Base-by-base conservation (phyloP, 805 yeast genomes). In the Barnettozyma pratensis region DNA sequence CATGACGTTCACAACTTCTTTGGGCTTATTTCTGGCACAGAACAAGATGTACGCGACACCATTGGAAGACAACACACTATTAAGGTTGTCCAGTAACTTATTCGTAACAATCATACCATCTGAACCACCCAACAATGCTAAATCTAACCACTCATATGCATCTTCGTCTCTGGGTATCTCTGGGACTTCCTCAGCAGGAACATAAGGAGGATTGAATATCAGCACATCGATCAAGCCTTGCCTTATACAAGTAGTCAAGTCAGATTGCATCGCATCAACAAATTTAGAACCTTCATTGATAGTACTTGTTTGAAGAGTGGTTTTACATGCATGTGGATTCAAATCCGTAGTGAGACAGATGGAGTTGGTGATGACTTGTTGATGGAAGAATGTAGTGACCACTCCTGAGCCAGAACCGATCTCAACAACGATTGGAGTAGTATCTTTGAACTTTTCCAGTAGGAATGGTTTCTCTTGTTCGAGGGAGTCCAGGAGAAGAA, bases 141-240 rank as follows among this genome's bases (percentile, higher is more conserved):
- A 67, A 62, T 92, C 97, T 0, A 94, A 71, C 97, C 97, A 90
- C 12, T 72, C 70, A 31, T 75, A 73, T 19, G 78, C 81, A 8
- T 73, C 77, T 4, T 71, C 73, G 0, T 54, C 56, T 0, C 49
- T 51, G 0, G 94, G 94, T 1, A 77, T 55, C 0, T 54, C 60
- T 0, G 98, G 97, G 0, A 88, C 85, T 0, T 59, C 61, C 50
- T 82, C 90, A 1, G 92, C 87, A 0, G 99, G 99, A 1, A 94
- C 99, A 62, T 94, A 94, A 0, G 99, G 99, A 0, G 99, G 99
- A 60, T 94, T 94, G 67, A 94, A 94, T 1, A 94, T 72, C 26
- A 94, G 68, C 1, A 92, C 49, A 59, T 94, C 98, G 2, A 90
- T 74, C 5, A 67, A 44, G 2, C 72, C 56, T 0, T 60, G 59